Evolutionary conservation across 495 filamentous ascomycete species (phyloP).

Genomic region (Xylaria bambusicola): DNA sequence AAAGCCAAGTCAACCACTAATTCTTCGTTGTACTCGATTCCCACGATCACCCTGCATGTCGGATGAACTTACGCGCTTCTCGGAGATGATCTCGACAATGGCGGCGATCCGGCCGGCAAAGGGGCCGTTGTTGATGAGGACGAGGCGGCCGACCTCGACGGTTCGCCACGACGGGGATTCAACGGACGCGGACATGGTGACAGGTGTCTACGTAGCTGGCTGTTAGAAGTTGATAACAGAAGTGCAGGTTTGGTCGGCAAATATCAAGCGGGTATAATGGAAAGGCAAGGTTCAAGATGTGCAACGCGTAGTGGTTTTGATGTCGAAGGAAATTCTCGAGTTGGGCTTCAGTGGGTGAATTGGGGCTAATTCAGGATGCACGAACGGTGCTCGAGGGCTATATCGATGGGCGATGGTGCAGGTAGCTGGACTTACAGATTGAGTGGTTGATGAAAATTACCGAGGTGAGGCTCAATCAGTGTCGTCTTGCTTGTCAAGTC

Average conservation of each 20-base stretch:
- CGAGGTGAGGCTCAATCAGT: slow-evolving; percentile 19
- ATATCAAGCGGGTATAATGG: neutral
- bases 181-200: slow-evolving; percentile 62
- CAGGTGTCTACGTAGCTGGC: slow-evolving; percentile 23
- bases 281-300: slow-evolving; percentile 1
- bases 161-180: slow-evolving; percentile 79
- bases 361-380: neutral
- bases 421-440: slow-evolving; percentile 18
- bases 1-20: slow-evolving; percentile 31
- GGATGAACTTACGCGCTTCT: slow-evolving; percentile 88
- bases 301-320: neutral
- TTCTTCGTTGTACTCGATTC: neutral
- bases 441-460: slow-evolving; percentile 11
- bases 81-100: slow-evolving; percentile 99
- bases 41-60: slow-evolving; percentile 1
- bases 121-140: slow-evolving; percentile 75
- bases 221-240: too few species aligned
- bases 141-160: slow-evolving; percentile 95
- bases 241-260: neutral
- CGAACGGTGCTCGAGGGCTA: neutral
- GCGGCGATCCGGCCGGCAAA: slow-evolving; percentile 82
- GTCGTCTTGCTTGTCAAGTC: slow-evolving; percentile 17
- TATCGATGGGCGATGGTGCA: neutral
- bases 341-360: neutral
- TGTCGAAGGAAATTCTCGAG: slow-evolving; percentile 13